Evolutionary conservation across 129 eudicot genomes (phyloP).

Genomic region (Solidago caesia): DNA sequence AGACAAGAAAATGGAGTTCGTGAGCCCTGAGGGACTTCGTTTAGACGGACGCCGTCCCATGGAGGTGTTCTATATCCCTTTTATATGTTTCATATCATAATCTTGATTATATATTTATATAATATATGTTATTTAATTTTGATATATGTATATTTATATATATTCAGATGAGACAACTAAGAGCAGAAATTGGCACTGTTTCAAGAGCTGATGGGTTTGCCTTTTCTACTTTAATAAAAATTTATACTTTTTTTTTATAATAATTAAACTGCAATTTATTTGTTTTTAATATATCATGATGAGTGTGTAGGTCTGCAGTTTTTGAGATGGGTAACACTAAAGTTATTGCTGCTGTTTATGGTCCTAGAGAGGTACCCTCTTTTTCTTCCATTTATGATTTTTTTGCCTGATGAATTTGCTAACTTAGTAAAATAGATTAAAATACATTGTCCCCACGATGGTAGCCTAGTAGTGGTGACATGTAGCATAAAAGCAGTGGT

Average conservation of each 20-base stretch:
- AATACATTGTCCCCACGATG: no score
- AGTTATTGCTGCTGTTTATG: constrained; percentile 97
- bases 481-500: no score
- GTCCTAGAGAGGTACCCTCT: constrained; percentile 80
- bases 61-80: constrained; percentile 48
- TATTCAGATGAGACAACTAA: constrained; percentile 87
- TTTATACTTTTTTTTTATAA: no score
- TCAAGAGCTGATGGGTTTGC: constrained; percentile 74
- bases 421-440: no score
- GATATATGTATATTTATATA: no score
- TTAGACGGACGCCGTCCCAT: constrained; percentile 91
- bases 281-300: not conserved
- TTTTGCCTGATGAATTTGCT: not conserved
- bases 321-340: constrained; percentile 97
- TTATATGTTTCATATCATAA: no score
- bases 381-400: not conserved
- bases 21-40: constrained; percentile 94
- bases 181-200: constrained; percentile 80
- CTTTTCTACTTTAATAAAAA: not conserved
- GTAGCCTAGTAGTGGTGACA: no score
- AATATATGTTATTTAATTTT: no score
- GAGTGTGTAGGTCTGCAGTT: constrained; percentile 59
- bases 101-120: no score
- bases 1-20: constrained; percentile 62
- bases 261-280: no score